Evolutionary conservation across 2,329 filamentous ascomycete genomes (phyloP), one percentile per base, ranked within the genome.

Genomic region (Ceratocystis eucalypticola): DNA sequence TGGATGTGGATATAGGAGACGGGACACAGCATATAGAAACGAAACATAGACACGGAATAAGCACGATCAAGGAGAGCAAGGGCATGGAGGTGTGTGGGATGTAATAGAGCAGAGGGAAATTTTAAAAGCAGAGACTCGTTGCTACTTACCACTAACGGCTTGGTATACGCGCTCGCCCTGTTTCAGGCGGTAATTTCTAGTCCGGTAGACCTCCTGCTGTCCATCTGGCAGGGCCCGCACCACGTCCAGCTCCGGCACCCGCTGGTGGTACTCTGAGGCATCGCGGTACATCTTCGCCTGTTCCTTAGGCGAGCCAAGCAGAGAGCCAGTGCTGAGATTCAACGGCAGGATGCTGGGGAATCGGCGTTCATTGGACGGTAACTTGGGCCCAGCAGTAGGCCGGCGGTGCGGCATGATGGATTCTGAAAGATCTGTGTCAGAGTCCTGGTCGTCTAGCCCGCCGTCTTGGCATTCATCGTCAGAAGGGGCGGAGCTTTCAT

Each of bases 201-300:
- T 62, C 41, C 59, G 53, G 22, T 65, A 57, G 20, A 67, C 63
- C 62, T 62, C 45, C 25, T 22, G n/a, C 37, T 62, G 57, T 45
- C 63, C 66, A 30, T 57, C 59, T n/a, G 20, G 46, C 20, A 33
- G 45, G n/a, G n/a, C 28, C n/a, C 45, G 50, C 1, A 67, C 33
- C 12, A 67, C 66, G 10, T 65, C 63, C 25, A 67, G 46, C 17
- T 65, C 57, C 1, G 66, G 66, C 6, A 44, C 25, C 12, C 50
- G 45, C 8, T 44, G 44, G 33, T 65, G 48, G 46, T 65, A 67
- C 25, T 41, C 25, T 44, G 41, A 30, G 5, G 46, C 25, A 37
- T 62, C 66, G 8, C 64, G 63, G 59, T 67, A 67, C 66, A 67
- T 67, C 46, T 45, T 50, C 17, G 63, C 66, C 66, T 67, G 66